Evolutionary conservation across 2,329 filamentous ascomycete genomes (phyloP).

Genomic region (Trichophyton schoenleinii): DNA sequence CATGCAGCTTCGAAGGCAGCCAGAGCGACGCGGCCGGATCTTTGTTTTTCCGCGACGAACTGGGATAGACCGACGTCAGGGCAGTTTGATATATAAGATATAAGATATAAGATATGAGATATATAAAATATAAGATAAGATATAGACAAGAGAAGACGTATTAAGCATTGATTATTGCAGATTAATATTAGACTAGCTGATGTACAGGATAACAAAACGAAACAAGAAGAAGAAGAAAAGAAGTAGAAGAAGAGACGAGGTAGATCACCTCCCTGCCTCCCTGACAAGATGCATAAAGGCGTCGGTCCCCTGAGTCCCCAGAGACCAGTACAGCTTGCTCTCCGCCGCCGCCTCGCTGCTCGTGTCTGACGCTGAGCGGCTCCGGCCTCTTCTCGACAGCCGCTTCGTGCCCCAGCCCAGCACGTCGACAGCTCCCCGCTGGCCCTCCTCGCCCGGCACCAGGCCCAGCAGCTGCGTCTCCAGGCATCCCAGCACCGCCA

Average conservation of each 20-base stretch:
- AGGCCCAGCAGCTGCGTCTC: slow-evolving; percentile 33
- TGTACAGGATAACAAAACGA: not conserved
- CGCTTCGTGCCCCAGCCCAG: slow-evolving; percentile 21
- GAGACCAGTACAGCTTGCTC: slow-evolving; percentile 17
- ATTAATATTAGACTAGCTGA: not conserved
- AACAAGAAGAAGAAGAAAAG: not conserved
- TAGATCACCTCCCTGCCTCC: slow-evolving; percentile 17
- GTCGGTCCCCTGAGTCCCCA: slow-evolving; percentile 18
- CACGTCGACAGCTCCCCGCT: slow-evolving; percentile 17
- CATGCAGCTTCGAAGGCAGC: not conserved
- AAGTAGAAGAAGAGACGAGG: not conserved
- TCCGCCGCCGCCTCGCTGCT: not conserved
- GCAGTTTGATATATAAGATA: not conserved
- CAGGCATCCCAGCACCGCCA: slow-evolving; percentile 33
- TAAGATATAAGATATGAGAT: not conserved
- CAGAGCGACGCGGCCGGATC: not conserved
- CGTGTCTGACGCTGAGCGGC: not conserved
- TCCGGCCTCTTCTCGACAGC: not conserved
- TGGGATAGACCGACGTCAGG: no score
- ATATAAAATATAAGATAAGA: not conserved
- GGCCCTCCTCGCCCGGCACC: slow-evolving; percentile 26
- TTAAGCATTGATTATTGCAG: no score
- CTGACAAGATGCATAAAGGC: slow-evolving; percentile 21
- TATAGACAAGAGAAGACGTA: not conserved
- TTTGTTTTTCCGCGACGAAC: not conserved